Evolutionary conservation across 1,139 yeast species (phyloP).

Genomic region (Sugiyamaella xylanicola): DNA sequence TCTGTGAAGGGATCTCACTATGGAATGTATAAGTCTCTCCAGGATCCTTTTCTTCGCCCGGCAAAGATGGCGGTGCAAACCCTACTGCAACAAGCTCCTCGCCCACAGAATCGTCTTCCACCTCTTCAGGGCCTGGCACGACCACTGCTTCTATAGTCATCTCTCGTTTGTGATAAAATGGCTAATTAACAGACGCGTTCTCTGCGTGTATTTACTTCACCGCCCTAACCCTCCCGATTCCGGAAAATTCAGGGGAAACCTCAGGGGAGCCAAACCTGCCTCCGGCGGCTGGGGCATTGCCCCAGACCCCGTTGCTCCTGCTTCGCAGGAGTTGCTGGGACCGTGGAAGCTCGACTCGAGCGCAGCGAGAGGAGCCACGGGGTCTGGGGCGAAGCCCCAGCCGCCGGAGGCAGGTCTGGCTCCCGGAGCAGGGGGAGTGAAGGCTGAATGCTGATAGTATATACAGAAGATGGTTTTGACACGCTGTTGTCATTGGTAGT

Average conservation of each 20-base stretch:
- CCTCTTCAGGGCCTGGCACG: not conserved
- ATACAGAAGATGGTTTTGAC: no score
- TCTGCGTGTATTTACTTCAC: not conserved
- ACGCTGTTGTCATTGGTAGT: constrained; percentile 31
- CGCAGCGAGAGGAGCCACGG: no score
- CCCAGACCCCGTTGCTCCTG: no score
- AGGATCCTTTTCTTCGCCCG: not conserved
- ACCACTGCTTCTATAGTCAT: not conserved
- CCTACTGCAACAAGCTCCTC: not conserved
- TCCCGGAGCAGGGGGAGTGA: no score
- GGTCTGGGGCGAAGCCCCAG: no score
- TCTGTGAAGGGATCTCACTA: constrained; percentile 42
- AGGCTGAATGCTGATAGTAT: no score
- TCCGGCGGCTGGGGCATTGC: no score
- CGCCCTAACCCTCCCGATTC: not conserved
- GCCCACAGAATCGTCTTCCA: not conserved
- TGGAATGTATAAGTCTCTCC: constrained; percentile 39
- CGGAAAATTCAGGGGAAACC: no score
- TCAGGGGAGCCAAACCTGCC: no score
- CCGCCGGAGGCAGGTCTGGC: no score
- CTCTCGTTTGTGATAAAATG: not conserved
- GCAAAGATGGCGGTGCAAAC: not conserved
- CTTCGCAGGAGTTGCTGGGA: no score
- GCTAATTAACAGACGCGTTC: not conserved
- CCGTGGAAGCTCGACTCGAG: no score